Percentiles rank a stretch among this genome's conserved stretches.
These are phyloP conservation scores for Arctium lappa DNA, from an alignment of 129 eudicot genomes.

Conservation along the genomic window DNA sequence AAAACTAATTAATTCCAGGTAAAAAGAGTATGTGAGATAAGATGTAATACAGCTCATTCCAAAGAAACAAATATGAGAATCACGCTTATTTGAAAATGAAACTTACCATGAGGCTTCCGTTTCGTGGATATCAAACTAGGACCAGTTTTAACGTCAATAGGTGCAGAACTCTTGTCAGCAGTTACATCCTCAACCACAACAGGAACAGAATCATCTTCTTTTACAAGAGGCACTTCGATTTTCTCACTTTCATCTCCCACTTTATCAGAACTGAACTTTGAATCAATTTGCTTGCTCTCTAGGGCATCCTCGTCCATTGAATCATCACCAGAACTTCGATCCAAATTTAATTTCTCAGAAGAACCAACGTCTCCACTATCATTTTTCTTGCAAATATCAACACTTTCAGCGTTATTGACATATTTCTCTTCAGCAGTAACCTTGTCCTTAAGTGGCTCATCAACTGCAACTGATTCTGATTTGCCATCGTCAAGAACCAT, in stretches of 20 bases:
- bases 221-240: constrained; percentile 30
- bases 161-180: constrained; percentile 19
- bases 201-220: constrained; percentile 41
- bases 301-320: constrained; percentile 65
- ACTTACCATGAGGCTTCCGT: constrained; percentile 68
- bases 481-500: constrained; percentile 45
- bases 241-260: constrained; percentile 33
- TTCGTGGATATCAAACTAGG: constrained; percentile 33
- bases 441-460: constrained; percentile 42
- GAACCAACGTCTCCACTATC: constrained; percentile 54
- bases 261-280: constrained; percentile 36
- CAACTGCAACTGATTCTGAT: constrained; percentile 51
- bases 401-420: constrained; percentile 26
- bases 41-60: not conserved
- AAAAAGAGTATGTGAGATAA: not conserved
- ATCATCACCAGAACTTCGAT: constrained; percentile 70
- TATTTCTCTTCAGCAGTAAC: constrained; percentile 38
- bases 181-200: constrained; percentile 37
- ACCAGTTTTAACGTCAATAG: constrained; percentile 32
- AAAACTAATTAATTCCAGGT: not conserved
- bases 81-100: not conserved
- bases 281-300: constrained; percentile 62
- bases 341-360: constrained; percentile 60
- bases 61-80: not conserved
- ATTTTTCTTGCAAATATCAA: constrained; percentile 41